phyloP scores from a whole-genome alignment of 352 stramenopile species.

The Pythium rhizo-oryzae region DNA sequence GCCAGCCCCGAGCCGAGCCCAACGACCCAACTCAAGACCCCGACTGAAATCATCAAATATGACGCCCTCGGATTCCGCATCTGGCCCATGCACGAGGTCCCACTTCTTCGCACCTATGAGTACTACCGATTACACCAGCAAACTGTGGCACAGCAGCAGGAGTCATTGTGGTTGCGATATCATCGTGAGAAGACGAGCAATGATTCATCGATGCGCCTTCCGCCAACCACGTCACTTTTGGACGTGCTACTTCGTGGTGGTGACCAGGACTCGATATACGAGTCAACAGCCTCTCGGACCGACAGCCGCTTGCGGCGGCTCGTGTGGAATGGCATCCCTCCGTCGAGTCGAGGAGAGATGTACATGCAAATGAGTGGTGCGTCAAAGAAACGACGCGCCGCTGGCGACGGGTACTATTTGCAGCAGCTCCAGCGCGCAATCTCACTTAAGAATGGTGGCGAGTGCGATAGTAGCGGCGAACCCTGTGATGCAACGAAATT shows the following conservation, averaged over 20 bases:
- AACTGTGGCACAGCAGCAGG: conserved; percentile 44
- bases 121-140: conserved; percentile 57
- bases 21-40: conserved; percentile 15
- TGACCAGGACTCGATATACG: not conserved
- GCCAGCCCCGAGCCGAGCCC: conserved; percentile 11
- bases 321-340: conserved; percentile 57
- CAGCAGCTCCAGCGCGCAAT: conserved; percentile 18
- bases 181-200: not conserved
- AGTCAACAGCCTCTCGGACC: conserved; percentile 8
- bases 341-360: conserved; percentile 37
- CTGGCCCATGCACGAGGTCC: conserved; percentile 2
- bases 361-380: conserved; percentile 59
- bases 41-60: conserved; percentile 22
- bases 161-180: conserved; percentile 35
- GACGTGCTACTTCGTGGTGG: not conserved
- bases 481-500: conserved; percentile 22
- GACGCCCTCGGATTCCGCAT: conserved; percentile 61
- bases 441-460: conserved; percentile 7
- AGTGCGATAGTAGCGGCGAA: not conserved
- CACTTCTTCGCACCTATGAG: conserved; percentile 32
- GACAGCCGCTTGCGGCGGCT: conserved; percentile 31
- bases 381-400: conserved; percentile 19
- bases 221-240: not conserved
- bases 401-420: conserved; percentile 41
- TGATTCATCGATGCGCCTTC: not conserved